Evolutionary conservation across 306 rosid genomes (phyloP).

Genomic region (Clitoria ternatea): DNA sequence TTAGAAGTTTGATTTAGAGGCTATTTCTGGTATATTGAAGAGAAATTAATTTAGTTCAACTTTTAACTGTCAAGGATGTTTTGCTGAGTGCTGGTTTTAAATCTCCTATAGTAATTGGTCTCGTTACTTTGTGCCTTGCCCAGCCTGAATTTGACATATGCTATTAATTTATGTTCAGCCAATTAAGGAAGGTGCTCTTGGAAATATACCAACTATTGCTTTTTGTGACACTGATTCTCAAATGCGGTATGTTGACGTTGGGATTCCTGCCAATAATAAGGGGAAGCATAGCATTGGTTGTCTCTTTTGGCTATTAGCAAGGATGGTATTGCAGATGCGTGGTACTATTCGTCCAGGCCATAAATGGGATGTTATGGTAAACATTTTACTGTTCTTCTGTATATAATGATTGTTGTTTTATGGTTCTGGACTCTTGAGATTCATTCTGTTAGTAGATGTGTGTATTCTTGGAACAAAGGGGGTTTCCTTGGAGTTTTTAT

Average conservation of each 20-base stretch:
- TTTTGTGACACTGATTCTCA: slow-evolving; percentile 89
- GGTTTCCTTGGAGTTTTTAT: background rate
- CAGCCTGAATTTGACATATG: background rate
- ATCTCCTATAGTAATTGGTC: background rate
- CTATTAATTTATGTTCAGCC: slow-evolving; percentile 49
- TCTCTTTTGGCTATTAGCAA: slow-evolving; percentile 76
- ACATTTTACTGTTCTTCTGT: background rate
- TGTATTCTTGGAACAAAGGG: background rate
- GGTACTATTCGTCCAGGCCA: slow-evolving; percentile 65
- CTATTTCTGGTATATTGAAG: background rate
- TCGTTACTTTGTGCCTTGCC: background rate
- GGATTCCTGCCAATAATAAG: slow-evolving; percentile 87
- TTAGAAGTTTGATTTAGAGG: background rate
- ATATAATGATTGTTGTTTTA: background rate
- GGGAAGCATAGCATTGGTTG: slow-evolving; percentile 89
- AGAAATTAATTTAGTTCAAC: background rate
- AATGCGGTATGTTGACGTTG: slow-evolving; percentile 76
- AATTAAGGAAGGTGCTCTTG: slow-evolving; percentile 78
- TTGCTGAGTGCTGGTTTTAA: background rate
- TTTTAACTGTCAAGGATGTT: background rate
- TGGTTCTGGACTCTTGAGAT: background rate
- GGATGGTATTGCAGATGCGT: slow-evolving; percentile 88
- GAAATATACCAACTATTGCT: slow-evolving; percentile 81
- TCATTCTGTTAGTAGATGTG: background rate
- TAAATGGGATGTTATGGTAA: slow-evolving; percentile 85